Evolutionary conservation across 345 rosid species (phyloP).

Genomic region (Salix viminalis): DNA sequence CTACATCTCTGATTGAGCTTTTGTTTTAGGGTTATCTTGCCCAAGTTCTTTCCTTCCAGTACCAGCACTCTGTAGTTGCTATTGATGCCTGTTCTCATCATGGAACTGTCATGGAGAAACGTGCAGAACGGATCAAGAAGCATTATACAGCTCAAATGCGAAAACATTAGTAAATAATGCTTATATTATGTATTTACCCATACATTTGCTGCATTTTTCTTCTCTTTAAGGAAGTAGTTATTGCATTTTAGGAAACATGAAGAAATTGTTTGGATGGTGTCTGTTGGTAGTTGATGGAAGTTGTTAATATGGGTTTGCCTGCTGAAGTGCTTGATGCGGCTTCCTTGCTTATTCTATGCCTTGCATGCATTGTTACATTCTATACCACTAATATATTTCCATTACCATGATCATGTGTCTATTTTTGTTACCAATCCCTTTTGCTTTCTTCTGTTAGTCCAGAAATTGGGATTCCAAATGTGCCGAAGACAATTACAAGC

Average conservation of each 20-base stretch:
- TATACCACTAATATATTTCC: neutral
- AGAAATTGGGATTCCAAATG: constrained; percentile 46
- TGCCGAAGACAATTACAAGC: constrained; percentile 70
- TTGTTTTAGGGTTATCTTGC: constrained; percentile 76
- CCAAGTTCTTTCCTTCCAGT: constrained; percentile 85
- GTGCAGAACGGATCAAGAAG: constrained; percentile 80
- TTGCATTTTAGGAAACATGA: neutral
- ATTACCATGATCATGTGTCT: neutral
- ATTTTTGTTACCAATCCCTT: constrained; percentile 16
- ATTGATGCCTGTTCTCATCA: constrained; percentile 88
- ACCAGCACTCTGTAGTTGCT: constrained; percentile 70
- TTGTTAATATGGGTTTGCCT: neutral
- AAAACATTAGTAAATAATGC: constrained; percentile 53
- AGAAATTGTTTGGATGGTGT: neutral
- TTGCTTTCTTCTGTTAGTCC: constrained; percentile 48
- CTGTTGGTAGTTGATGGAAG: neutral
- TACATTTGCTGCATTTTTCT: neutral
- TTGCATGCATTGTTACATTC: neutral
- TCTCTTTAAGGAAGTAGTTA: neutral
- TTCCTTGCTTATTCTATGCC: neutral
- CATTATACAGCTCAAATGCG: constrained; percentile 67
- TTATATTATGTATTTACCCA: neutral
- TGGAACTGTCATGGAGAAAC: constrained; percentile 70
- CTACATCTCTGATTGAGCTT: constrained; percentile 17
- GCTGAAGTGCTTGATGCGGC: neutral